Base-by-base conservation (phyloP, 176 grass and related monocot species). In the Cenchrus purpureus region DNA sequence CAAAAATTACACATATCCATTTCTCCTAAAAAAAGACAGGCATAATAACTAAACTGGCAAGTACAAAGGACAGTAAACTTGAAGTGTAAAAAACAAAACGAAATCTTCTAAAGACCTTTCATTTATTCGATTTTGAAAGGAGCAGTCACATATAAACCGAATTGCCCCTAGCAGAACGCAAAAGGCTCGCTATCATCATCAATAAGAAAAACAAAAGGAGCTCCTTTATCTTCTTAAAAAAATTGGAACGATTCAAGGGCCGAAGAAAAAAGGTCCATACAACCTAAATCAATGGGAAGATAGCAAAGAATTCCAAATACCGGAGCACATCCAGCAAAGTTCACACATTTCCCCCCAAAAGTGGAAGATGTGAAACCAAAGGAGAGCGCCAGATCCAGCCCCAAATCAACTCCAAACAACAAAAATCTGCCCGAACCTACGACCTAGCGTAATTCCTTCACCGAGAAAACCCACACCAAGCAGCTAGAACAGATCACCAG, bases 81-180 rank as follows among this genome's bases (percentile, higher is more conserved):
- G 55, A 49, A 12, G 34, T 2, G 2, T 32, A 71, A 61, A 61
- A 42, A 76, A 61, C 55, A 85, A 85, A 28, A 25, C 9, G 1
- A 66, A 12, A 16, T 2, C 15, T 67, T 73, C 7, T 54, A 76
- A 76, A 72, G 25, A 53, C 12, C 14, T 15, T 49, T 73, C 65
- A 32, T 83, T 87, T 75, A 5, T 20, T 61, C 8, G 34, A 69
- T 69, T 69, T 79, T 59, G 14, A n/a, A 53, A 76, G 48, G 13
- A 29, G 1, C 34, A 45, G 70, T 19, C 22, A 50, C 19, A 14
- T 2, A 68, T 71, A 16, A 54, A 56, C 31, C 42, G 15, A 16
- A 1, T 52, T 13, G 55, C 3, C 7, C 51, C 40, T 4, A 45
- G 5, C 1, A 79, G 61, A 79, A 2, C 40, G 10, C 40, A 8